Evolutionary conservation across 148 eudicot genomes (phyloP), one percentile per base, ranked within the genome.

Genomic region (Mesembryanthemum crystallinum): DNA sequence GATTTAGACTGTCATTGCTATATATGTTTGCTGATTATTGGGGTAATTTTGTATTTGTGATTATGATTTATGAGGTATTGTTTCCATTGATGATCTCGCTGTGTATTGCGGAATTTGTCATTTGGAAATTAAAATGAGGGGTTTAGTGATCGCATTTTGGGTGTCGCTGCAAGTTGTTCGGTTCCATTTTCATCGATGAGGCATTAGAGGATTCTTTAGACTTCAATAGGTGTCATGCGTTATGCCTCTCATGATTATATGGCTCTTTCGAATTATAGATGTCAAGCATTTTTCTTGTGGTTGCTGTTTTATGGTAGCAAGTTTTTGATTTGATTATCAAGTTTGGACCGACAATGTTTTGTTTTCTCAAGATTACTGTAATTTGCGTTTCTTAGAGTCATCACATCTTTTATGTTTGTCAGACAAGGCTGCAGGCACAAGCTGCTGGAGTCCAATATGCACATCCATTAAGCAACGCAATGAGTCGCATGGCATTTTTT

Each of bases 381-480:
- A 33, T 11, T 71, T 73, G 57, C 30, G 18, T n/a, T 18, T 63
- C 20, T n/a, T 43, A 62, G 23, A 20, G 8, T 52, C 24, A 20
- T 51, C 3, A 13, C 21, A 13, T 64, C 17, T 70, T 5, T 64
- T 55, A 18, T 47, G 18, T 71, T 67, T 77, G 63, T 59, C 89
- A 95, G 99, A 95, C 99, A 73, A 92, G 99, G 82, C 78, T 95
- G 89, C 99, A 95, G 83, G 96, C 98, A 67, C 99, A 95, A 81
- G 99, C 99, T 62, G 99, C 99, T 23, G 99, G 99, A 79, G 90
- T 83, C 74, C 82, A 84, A 59, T 88, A 95, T 73, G 85, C 94
- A 11, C 97, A 95, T 81, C 99, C 99, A 45, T 79, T 95, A 68
- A 89, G 96, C 84, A 89, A 92, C 70, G 49, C 84, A 30, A 85